These are phyloP conservation scores for Picea engelmannii DNA, from an alignment of 83 land plant species.

Conservation along the genomic window DNA sequence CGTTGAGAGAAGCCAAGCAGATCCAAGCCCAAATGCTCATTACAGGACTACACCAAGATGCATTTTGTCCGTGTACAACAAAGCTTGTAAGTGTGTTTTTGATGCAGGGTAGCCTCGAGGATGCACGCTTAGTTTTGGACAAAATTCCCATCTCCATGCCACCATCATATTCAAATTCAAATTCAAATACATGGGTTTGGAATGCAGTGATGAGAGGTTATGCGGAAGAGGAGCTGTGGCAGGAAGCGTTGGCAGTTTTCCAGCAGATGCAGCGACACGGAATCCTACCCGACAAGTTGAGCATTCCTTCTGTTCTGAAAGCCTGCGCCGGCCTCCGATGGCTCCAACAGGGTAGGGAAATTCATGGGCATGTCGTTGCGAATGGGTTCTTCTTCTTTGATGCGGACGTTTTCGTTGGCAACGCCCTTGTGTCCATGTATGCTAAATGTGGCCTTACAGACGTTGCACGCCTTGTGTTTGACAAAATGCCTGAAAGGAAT, in stretches of 20 bases:
- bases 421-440: conserved; percentile 54
- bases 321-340: conserved; percentile 40
- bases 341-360: conserved; percentile 28
- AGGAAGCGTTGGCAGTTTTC: neutral
- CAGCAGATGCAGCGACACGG: conserved; percentile 15
- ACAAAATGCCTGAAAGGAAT: conserved; percentile 32
- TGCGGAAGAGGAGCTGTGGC: conserved; percentile 12
- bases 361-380: conserved; percentile 46
- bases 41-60: no score
- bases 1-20: no score
- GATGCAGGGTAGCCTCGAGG: no score
- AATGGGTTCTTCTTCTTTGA: conserved; percentile 21
- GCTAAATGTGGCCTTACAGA: conserved; percentile 38
- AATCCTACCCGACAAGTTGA: conserved; percentile 10
- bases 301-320: conserved; percentile 31
- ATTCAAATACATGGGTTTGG: conserved; percentile 24
- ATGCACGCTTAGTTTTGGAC: no score
- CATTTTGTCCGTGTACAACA: no score
- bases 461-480: conserved; percentile 33
- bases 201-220: conserved; percentile 65
- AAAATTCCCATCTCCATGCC: neutral
- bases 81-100: no score
- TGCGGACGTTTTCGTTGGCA: conserved; percentile 25
- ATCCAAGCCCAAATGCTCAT: no score
- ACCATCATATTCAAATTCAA: no score